Conservation (phyloP, 2,329 filamentous ascomycete species). For the Aspergillus fumigatiaffinis region DNA sequence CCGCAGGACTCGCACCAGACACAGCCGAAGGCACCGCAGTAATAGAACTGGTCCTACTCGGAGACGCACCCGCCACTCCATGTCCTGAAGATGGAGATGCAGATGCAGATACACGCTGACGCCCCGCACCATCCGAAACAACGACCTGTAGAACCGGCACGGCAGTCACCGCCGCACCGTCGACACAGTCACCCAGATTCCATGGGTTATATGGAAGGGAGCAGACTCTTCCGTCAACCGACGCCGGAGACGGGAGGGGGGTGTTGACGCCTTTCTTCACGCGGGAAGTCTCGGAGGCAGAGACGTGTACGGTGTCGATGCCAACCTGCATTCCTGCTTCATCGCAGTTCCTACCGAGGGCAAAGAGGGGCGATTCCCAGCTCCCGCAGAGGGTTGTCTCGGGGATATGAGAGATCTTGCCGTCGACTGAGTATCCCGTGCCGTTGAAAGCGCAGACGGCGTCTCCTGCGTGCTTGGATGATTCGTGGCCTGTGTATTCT, state of each 20-base stretch:
- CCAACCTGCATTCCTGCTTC: background rate
- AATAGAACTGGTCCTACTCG: background rate
- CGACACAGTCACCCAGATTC: background rate
- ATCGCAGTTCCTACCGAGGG: background rate
- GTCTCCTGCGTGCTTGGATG: conserved; percentile 9
- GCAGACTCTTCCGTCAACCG: background rate
- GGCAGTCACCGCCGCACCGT: background rate
- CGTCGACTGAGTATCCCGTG: conserved; percentile 15
- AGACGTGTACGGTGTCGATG: background rate
- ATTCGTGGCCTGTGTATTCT: conserved; percentile 14
- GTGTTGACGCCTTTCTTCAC: background rate
- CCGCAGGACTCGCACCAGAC: background rate
- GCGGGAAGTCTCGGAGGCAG: background rate
- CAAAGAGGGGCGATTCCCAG: background rate
- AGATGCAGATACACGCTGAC: background rate
- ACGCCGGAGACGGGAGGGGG: background rate
- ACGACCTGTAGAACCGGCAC: background rate
- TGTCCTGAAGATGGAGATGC: background rate
- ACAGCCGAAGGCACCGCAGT: background rate
- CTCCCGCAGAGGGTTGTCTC: conserved; percentile 13
- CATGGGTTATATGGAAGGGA: background rate
- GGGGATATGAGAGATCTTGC: conserved; percentile 4
- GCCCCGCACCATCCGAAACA: background rate
- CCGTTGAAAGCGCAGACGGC: conserved; percentile 26
- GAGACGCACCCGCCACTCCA: background rate